Conservation (phyloP, 345 rosid genomes). For the Brassica rapa region DNA sequence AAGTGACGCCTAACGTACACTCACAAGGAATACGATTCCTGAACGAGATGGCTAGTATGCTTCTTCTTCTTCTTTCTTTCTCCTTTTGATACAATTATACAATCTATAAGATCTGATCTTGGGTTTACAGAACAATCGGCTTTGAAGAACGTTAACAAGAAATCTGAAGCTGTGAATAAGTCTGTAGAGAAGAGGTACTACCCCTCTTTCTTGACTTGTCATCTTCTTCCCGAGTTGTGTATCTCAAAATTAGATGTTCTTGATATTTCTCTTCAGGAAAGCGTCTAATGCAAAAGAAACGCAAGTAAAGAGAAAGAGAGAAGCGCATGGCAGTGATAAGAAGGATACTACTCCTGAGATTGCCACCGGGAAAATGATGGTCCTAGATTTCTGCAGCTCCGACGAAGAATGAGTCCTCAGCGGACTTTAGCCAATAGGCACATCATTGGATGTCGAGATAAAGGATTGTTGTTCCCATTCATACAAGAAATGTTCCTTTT, state of each 20-base stretch:
- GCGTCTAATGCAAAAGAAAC: constrained; percentile 40
- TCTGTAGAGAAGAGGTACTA: constrained; percentile 59
- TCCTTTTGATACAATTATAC: not conserved
- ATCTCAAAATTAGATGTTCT: not conserved
- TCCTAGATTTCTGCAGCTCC: constrained; percentile 62
- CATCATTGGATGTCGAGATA: not conserved
- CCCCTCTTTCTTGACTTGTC: constrained; percentile 4
- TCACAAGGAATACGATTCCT: constrained; percentile 95
- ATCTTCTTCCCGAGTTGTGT: not conserved
- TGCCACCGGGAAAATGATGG: constrained; percentile 60
- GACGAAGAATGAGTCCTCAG: constrained; percentile 56
- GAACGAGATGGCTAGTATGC: constrained; percentile 71
- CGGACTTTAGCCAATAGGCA: not conserved
- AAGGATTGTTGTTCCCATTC: not conserved
- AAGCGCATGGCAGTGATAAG: constrained; percentile 22
- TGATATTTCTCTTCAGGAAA: constrained; percentile 53
- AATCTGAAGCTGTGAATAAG: constrained; percentile 35
- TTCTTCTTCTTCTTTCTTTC: constrained; percentile 19
- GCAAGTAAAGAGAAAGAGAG: constrained; percentile 52
- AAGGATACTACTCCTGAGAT: constrained; percentile 3
- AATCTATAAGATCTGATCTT: constrained; percentile 1
- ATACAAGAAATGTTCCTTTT: not conserved
- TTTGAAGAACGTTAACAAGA: constrained; percentile 44
- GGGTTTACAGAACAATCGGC: constrained; percentile 47
- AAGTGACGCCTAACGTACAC: constrained; percentile 78